phyloP scores from a whole-genome alignment of 805 yeast species.

The Cephaloascus fragrans region DNA sequence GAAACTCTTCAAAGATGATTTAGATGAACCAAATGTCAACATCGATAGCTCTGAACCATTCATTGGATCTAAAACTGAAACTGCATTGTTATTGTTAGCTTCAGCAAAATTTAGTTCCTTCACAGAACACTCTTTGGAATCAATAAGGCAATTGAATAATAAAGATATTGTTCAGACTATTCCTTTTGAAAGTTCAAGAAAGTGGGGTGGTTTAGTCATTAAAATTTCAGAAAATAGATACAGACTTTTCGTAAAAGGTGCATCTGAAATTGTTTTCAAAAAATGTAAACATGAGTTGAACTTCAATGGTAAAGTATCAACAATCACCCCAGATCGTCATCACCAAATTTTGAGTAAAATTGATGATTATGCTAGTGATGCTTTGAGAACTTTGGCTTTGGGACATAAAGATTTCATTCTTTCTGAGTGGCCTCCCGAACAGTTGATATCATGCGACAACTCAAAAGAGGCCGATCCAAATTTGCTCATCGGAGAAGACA shows the following conservation, averaged over 20 bases:
- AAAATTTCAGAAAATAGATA: conserved; percentile 34
- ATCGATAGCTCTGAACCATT: conserved; percentile 41
- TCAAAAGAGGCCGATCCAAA: conserved; percentile 32
- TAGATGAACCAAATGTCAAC: conserved; percentile 5
- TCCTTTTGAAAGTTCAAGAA: conserved; percentile 88
- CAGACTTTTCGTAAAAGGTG: conserved; percentile 79
- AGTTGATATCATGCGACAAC: conserved; percentile 19
- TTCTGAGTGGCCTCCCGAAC: conserved; percentile 61
- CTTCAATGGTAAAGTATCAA: conserved; percentile 16
- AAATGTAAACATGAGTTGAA: conserved; percentile 37
- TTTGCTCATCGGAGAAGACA: conserved; percentile 24
- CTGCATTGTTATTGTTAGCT: conserved; percentile 72
- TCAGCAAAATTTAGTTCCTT: conserved; percentile 41
- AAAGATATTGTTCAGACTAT: conserved; percentile 51
- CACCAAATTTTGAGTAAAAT: conserved; percentile 20
- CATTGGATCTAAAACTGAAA: conserved; percentile 91
- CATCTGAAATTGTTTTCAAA: conserved; percentile 77
- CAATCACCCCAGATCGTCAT: conserved; percentile 19
- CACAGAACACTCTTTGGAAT: conserved; percentile 32
- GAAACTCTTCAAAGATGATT: background rate
- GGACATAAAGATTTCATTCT: conserved; percentile 64
- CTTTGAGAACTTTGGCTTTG: conserved; percentile 81
- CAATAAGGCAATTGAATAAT: conserved; percentile 14
- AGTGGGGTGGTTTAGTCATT: conserved; percentile 83
- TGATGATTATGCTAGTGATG: conserved; percentile 58